These are phyloP conservation scores for Barbarea vulgaris DNA, from an alignment of 345 rosid species.

Conservation along the genomic window DNA sequence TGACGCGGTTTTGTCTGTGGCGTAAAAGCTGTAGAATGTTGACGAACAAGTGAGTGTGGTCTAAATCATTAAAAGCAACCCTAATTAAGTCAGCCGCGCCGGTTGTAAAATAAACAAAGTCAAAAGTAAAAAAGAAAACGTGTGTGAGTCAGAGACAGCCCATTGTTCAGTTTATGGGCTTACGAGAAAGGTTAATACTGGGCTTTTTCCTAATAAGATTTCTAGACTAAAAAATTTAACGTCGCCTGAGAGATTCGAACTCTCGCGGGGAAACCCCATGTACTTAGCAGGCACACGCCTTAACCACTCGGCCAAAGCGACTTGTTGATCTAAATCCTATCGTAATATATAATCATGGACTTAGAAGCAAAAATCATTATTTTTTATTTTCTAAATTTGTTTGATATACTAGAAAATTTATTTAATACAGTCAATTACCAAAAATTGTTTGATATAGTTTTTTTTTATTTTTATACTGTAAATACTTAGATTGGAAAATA, in stretches of 20 bases:
- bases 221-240: not conserved
- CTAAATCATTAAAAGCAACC: not conserved
- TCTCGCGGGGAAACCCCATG: constrained; percentile 75
- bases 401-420: not conserved
- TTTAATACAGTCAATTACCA: not conserved
- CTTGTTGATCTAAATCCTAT: no score
- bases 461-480: not conserved
- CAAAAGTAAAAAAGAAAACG: constrained; percentile 3
- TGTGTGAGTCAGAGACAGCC: constrained; percentile 8
- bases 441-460: not conserved
- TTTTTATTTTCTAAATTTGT: not conserved
- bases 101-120: not conserved
- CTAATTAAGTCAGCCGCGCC: constrained; percentile 30
- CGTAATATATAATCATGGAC: no score
- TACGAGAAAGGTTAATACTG: not conserved
- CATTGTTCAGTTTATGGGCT: not conserved
- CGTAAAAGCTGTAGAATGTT: constrained; percentile 20
- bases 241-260: constrained; percentile 80
- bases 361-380: no score
- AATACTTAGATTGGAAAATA: not conserved
- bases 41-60: constrained; percentile 3
- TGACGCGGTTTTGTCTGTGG: constrained; percentile 28
- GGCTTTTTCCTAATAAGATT: not conserved
- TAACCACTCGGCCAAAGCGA: constrained; percentile 65
- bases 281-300: constrained; percentile 71